Conservation (phyloP, 192 early-diverging fungal species). For the Coemansia nantahalensis region DNA sequence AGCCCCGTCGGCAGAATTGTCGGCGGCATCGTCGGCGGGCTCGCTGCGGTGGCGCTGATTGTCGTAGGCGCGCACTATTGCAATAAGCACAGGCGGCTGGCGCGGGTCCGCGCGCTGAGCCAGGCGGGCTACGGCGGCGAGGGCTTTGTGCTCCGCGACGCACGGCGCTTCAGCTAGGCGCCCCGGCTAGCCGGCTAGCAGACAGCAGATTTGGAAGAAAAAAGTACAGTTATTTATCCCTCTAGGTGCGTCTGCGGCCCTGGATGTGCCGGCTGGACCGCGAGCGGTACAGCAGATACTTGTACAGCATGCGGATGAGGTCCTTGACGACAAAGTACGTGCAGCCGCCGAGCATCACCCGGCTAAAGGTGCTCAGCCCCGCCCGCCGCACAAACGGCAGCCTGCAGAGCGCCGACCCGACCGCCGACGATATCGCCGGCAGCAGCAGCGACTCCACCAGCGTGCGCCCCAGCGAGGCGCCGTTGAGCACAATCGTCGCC, state of each 20-base stretch:
- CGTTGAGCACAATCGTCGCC: constrained; percentile 57
- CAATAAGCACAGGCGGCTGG: constrained; percentile 32
- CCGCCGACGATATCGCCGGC: constrained; percentile 63
- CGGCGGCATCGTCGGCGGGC: constrained; percentile 36
- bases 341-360: constrained; percentile 56
- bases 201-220: background rate
- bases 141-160: constrained; percentile 21
- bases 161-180: constrained; percentile 11
- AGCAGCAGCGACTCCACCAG: constrained; percentile 65
- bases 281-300: constrained; percentile 54
- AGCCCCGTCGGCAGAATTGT: constrained; percentile 41
- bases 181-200: too few species aligned
- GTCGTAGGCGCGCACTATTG: constrained; percentile 43
- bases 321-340: constrained; percentile 61
- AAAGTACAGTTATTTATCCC: background rate
- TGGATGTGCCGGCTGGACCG: constrained; percentile 40
- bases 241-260: constrained; percentile 37
- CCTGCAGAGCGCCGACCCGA: constrained; percentile 55
- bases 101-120: constrained; percentile 30
- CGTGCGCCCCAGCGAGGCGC: constrained; percentile 55
- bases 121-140: constrained; percentile 26
- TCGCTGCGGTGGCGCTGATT: constrained; percentile 17
- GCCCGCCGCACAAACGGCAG: constrained; percentile 52
- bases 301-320: constrained; percentile 57
- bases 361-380: constrained; percentile 55